A percentile compares a stretch with the other conserved stretches of the same genome.
phyloP scores from a whole-genome alignment of 441 rosid genomes.

The Erodium trifolium region DNA sequence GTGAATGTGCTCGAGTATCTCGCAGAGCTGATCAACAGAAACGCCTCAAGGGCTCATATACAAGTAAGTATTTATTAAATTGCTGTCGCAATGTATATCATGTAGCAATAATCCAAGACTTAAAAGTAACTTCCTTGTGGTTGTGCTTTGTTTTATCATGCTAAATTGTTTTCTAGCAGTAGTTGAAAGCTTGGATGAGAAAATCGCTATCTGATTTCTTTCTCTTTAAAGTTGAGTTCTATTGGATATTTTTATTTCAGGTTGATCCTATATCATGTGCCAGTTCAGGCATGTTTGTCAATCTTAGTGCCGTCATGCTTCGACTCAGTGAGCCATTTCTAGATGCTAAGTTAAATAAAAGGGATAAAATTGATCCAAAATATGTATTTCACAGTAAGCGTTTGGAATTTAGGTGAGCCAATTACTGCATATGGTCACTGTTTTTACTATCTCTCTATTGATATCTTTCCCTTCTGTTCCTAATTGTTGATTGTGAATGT shows the following conservation, averaged over 20 bases:
- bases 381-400: constrained; percentile 65
- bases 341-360: constrained; percentile 65
- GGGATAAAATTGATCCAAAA: constrained; percentile 77
- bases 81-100: constrained; percentile 5
- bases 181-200: neutral
- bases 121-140: neutral
- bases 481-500: constrained; percentile 16
- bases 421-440: neutral
- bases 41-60: constrained; percentile 74
- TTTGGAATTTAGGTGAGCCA: constrained; percentile 63
- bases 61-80: constrained; percentile 41
- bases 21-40: constrained; percentile 88
- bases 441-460: constrained; percentile 7
- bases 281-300: constrained; percentile 96
- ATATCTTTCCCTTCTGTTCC: constrained; percentile 15
- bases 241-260: constrained; percentile 35
- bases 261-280: constrained; percentile 91
- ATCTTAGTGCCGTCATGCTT: constrained; percentile 93
- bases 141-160: constrained; percentile 3
- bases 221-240: constrained; percentile 9
- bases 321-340: constrained; percentile 85
- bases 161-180: neutral
- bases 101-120: neutral
- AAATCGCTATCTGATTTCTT: neutral
- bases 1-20: constrained; percentile 86